Conservation (phyloP, 345 rosid species). For the Stellera chamaejasme region DNA sequence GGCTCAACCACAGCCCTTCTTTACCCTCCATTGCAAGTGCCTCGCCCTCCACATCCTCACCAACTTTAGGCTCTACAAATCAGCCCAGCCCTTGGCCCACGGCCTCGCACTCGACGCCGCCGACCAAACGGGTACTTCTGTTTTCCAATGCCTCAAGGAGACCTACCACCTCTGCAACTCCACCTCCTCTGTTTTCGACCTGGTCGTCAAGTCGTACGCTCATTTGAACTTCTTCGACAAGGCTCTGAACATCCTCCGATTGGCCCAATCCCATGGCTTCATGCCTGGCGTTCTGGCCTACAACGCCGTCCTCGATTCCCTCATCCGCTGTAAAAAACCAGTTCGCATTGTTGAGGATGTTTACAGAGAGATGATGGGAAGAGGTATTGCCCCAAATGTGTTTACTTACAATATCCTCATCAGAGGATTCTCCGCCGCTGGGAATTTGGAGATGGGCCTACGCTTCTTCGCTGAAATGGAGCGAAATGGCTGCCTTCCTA, state of each 20-base stretch:
- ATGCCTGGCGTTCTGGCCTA: constrained; percentile 94
- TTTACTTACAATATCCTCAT: constrained; percentile 77
- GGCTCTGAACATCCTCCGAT: constrained; percentile 45
- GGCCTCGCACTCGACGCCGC: constrained; percentile 37
- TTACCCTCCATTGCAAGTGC: constrained; percentile 62
- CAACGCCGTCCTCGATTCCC: constrained; percentile 70
- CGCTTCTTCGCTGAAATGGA: constrained; percentile 52
- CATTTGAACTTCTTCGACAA: constrained; percentile 47
- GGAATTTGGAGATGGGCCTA: constrained; percentile 62
- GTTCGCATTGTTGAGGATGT: constrained; percentile 47
- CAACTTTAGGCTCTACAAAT: constrained; percentile 70
- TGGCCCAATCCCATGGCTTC: constrained; percentile 58
- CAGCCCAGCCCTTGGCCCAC: constrained; percentile 63
- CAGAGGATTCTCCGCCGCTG: constrained; percentile 66
- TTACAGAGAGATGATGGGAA: constrained; percentile 44
- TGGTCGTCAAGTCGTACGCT: constrained; percentile 78
- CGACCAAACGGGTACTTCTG: constrained; percentile 35
- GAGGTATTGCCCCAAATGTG: constrained; percentile 67
- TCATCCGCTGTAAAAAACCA: constrained; percentile 46
- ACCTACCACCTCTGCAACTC: constrained; percentile 51
- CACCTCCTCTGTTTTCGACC: constrained; percentile 76
- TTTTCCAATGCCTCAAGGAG: constrained; percentile 56
- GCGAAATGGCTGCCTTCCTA: constrained; percentile 54
- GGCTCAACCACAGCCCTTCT: constrained; percentile 62
- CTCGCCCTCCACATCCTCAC: constrained; percentile 73